Evolutionary conservation across 805 yeast species (phyloP).

Genomic region (Saccharomyces kudriavzevii): DNA sequence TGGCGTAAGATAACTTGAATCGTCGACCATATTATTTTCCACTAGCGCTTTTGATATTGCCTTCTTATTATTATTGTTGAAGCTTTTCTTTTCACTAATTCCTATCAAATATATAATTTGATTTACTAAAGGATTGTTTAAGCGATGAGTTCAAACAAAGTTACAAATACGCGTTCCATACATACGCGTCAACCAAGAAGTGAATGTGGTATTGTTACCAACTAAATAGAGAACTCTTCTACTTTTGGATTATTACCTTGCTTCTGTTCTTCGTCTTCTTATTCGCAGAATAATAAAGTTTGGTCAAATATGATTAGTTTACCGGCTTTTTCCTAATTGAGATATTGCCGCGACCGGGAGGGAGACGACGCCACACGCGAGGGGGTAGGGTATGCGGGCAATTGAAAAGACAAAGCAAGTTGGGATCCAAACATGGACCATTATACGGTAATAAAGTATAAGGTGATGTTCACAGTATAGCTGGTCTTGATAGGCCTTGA

Average conservation of each 20-base stretch:
- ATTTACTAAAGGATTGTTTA: background rate
- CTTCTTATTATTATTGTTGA: background rate
- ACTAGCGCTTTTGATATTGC: background rate
- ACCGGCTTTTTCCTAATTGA: background rate
- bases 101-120: background rate
- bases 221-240: background rate
- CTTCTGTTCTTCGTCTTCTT: background rate
- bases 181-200: background rate
- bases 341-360: background rate
- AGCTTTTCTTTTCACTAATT: background rate
- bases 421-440: background rate
- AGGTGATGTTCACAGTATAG: background rate
- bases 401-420: background rate
- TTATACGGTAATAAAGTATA: background rate
- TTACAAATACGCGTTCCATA: background rate
- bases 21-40: slow-evolving; percentile 32
- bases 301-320: background rate
- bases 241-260: background rate
- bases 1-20: slow-evolving; percentile 57
- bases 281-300: background rate
- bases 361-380: background rate
- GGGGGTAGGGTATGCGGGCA: background rate
- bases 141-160: background rate
- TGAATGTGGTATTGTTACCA: background rate
- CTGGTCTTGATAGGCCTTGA: no score